Evolutionary conservation across 306 rosid genomes (phyloP).

Genomic region (Malus asiatica): DNA sequence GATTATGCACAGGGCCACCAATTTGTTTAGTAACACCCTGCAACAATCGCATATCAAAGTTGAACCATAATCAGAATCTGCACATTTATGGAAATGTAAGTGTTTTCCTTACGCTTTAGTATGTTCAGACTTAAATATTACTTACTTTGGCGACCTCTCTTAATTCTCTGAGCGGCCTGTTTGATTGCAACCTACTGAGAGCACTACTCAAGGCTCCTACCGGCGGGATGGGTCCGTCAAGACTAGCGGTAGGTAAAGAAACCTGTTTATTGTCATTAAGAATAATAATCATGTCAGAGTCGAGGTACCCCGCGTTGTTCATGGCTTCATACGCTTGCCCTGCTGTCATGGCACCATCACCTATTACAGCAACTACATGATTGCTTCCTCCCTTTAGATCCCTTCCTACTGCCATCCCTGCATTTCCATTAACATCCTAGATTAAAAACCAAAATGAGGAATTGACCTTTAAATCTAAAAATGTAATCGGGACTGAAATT

Average conservation of each 20-base stretch:
- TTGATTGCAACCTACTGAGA: conserved; percentile 83
- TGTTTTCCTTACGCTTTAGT: background rate
- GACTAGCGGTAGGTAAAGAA: conserved; percentile 87
- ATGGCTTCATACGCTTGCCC: conserved; percentile 99
- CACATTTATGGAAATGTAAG: background rate
- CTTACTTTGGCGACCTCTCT: conserved; percentile 98
- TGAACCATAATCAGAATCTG: conserved; percentile 5
- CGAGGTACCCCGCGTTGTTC: conserved; percentile 97
- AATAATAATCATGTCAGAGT: conserved; percentile 95
- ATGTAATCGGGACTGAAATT: background rate
- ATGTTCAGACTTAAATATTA: background rate
- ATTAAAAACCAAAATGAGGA: conserved; percentile 19
- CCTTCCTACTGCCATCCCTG: conserved; percentile 99
- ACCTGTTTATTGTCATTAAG: conserved; percentile 97
- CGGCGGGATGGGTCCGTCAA: conserved; percentile 83
- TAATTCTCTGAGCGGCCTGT: conserved; percentile 87
- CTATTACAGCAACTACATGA: conserved; percentile 76
- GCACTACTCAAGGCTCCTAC: conserved; percentile 99
- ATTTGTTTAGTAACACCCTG: conserved; percentile 90
- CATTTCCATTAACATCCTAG: conserved; percentile 14
- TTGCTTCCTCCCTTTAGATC: conserved; percentile 78
- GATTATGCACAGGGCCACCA: conserved; percentile 90
- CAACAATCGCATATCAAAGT: conserved; percentile 12
- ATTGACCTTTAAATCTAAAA: background rate
- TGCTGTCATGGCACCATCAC: conserved; percentile 99